phyloP scores from a whole-genome alignment of 2,329 filamentous ascomycete genomes.

The Curvularia lunata region DNA sequence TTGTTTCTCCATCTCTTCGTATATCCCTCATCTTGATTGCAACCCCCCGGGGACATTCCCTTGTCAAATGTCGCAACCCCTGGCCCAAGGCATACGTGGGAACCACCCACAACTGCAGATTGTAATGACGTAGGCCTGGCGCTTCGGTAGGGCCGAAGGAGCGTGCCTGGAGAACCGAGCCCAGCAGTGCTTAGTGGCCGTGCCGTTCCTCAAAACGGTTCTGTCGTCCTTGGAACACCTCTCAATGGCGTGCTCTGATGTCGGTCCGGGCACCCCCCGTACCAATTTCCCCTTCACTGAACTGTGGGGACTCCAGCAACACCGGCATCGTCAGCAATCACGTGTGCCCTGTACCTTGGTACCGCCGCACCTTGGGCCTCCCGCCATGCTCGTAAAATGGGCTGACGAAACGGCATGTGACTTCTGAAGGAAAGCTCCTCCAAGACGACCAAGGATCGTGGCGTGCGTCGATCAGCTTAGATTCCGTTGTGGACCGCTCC shows the following conservation, averaged over 20 bases:
- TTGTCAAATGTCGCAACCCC: background rate
- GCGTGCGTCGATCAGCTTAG: constrained; percentile 14
- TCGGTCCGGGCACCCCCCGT: background rate
- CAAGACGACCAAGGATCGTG: constrained; percentile 3
- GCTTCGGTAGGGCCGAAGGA: background rate
- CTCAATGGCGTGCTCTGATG: background rate
- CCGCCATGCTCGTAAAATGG: background rate
- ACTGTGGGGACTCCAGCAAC: background rate
- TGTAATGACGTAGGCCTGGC: background rate
- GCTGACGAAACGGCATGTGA: background rate
- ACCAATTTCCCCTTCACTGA: background rate
- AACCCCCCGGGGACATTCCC: background rate
- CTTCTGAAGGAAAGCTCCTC: background rate
- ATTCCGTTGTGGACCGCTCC: constrained; percentile 1
- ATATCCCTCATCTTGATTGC: background rate
- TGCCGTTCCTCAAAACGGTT: constrained; percentile 2
- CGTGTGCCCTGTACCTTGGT: background rate
- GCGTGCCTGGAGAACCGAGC: background rate
- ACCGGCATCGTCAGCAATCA: background rate
- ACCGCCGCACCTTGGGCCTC: background rate
- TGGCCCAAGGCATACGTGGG: background rate
- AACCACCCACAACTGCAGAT: background rate
- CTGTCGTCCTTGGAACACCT: background rate
- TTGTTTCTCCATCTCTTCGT: background rate
- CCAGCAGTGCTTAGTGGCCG: background rate